Evolutionary conservation across 108 stramenopile species (phyloP).

Genomic region (Pseudonitzschia pungens): DNA sequence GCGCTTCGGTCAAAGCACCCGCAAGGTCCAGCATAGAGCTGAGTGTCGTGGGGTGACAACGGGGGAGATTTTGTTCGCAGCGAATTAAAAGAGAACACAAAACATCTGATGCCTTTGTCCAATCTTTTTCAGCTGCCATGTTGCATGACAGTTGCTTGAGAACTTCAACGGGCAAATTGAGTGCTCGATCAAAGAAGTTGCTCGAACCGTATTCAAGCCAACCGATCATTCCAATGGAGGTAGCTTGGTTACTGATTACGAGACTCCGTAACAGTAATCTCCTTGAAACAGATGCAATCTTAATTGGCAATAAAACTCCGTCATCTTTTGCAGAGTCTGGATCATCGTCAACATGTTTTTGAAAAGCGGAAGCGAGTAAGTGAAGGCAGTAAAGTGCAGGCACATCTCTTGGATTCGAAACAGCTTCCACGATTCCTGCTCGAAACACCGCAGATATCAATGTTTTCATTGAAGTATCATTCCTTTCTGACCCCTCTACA

Average conservation of each 20-base stretch:
- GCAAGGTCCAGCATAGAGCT: conserved; percentile 44
- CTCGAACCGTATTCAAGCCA: conserved; percentile 50
- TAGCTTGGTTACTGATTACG: conserved; percentile 43
- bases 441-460: conserved; percentile 5
- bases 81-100: conserved; percentile 35
- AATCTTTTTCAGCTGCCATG: conserved; percentile 32
- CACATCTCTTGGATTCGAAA: conserved; percentile 32
- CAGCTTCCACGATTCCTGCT: conserved; percentile 16
- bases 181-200: conserved; percentile 33
- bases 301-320: not conserved
- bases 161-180: conserved; percentile 34
- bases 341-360: not conserved
- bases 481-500: not conserved
- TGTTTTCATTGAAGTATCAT: not conserved
- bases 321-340: not conserved
- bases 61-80: conserved; percentile 37
- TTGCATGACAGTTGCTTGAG: conserved; percentile 27
- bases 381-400: conserved; percentile 40
- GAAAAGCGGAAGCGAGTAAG: conserved; percentile 12
- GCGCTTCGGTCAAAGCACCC: conserved; percentile 18
- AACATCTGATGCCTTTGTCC: conserved; percentile 35
- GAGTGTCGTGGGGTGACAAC: conserved; percentile 38
- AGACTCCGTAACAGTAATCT: conserved; percentile 28
- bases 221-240: conserved; percentile 47
- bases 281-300: conserved; percentile 12